Evolutionary conservation across 2,329 filamentous ascomycete species (phyloP), one percentile per base, ranked within the genome.

Genomic region (Ophiocordyceps camponoti-saundersi): DNA sequence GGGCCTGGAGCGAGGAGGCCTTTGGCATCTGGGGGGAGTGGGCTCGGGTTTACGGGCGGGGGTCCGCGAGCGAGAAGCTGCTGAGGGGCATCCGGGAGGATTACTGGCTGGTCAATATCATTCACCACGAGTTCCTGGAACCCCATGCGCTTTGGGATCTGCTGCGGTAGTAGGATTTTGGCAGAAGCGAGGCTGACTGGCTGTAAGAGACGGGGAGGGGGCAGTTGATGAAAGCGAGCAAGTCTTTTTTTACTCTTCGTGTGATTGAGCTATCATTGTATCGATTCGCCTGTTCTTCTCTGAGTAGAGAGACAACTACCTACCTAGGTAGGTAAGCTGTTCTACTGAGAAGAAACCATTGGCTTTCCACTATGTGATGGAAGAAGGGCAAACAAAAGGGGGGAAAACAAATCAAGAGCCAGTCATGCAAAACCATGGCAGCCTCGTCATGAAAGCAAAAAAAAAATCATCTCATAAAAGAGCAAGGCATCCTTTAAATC

Each of bases 11-110:
- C 48, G 92, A 96, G 59, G 92, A 98, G 70, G 90, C 92, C 1
- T 98, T 92, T 67, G 83, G 82, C 30, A 95, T 96, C 57, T 96
- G 90, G 85, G 76, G 72, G 41, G 92, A 96, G 68, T 98, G 92
- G 92, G 80, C 84, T 50, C 75, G 84, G 53, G 83, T 95, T 44
- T 96, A 95, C 62, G 79, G 79, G n/a, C 73, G 80, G 44, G 79
- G 76, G 6, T 83, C 80, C 3, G 71, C 77, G 46, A 88, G 81
- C 49, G 80, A 82, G 55, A 77, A 74, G 57, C 68, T 95, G 48
- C 67, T 98, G 42, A 77, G 82, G 51, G 61, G 68, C 6, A 71
- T 82, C 34, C 75, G 78, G 57, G 71, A 76, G 43, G 85, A 87
- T 55, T 74, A 78, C 53, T 95, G 89, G 84, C 67, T 98, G 55